A percentile compares a stretch with the other conserved stretches of the same genome.
phyloP scores from a whole-genome alignment of 75 land plant genomes.

The Selaginella tamariscina region DNA sequence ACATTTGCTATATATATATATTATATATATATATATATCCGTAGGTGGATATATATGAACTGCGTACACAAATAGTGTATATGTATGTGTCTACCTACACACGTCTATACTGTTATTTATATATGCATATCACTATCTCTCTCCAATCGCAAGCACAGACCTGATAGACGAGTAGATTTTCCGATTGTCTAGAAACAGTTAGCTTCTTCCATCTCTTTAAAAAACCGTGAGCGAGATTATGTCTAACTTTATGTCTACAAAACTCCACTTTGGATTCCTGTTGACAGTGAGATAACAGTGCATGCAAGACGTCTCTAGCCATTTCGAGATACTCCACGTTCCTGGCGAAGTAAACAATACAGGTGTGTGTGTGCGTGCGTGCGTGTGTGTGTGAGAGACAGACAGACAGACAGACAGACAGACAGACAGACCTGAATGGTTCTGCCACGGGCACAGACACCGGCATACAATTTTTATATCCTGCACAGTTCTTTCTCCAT shows the following conservation, averaged over 20 bases:
- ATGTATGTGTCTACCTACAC: no score
- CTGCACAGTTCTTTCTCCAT: background rate
- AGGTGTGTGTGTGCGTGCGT: no score
- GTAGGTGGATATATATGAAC: no score
- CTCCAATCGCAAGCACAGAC: no score
- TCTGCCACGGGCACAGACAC: background rate
- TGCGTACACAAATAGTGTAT: no score
- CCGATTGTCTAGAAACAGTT: background rate
- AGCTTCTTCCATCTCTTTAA: background rate
- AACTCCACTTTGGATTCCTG: background rate
- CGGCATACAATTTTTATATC: no score
- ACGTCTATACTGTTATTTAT: no score
- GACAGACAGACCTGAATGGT: background rate
- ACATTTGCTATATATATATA: no score
- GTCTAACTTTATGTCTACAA: background rate
- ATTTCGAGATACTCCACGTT: no score
- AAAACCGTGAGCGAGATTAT: background rate
- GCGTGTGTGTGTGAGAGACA: slow-evolving; percentile 4
- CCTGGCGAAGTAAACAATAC: no score
- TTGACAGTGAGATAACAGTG: background rate
- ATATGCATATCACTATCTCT: no score
- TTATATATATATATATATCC: no score
- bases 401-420: slow-evolving; percentile 6
- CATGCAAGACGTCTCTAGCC: background rate
- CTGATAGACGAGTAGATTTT: background rate